Base-by-base conservation (phyloP, 2,329 filamentous ascomycete species). In the Colletotrichum higginsianum region DNA sequence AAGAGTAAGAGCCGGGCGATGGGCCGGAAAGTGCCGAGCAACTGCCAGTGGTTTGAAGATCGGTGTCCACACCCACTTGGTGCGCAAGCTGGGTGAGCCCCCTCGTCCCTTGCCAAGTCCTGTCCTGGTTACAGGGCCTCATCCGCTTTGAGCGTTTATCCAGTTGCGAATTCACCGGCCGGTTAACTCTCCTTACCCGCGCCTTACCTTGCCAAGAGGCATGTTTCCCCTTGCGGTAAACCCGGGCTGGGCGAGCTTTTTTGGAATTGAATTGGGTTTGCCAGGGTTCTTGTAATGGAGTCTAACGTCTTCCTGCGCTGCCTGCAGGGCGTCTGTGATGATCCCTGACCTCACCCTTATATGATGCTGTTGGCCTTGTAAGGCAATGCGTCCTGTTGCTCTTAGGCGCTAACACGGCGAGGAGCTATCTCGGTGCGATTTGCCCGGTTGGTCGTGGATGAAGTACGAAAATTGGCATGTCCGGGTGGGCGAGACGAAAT, bases 21-120 rank as follows among this genome's bases (percentile, higher is more conserved):
- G 61, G 64, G 18, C 57, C 64, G 68, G 68, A 71, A 71, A 67
- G 64, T 71, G 68, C 68, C 68, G 68, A 71, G 18, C 21, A 68
- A 63, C 44, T 67, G 57, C 68, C 68, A 68, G 57, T 63, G 61
- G 49, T 53, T 55, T 38, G 49, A 23, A 52, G 61, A 63, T 63
- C 61, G 35, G 23, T 46, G 21, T 55, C 61, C 61, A 49, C 57
- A 35, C 57, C n/a, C 57, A 47, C 56, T 44, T 18, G 40, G 52
- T 16, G 18, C 3, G 18, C 7, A 18, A 30, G 26, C n/a, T 38
- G 47, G 49, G 21, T 53, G 16, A 65, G 23, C 30, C 30, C 30
- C 30, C 30, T 35, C 30, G 30, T 55, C 4, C 52, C 30, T 38
- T 38, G 23, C 18, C n/a, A 38, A 35, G 21, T 26, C 40, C 23